Evolutionary conservation across 1,284 basidiomycete genomes (phyloP).

Genomic region (Grifola frondosa): DNA sequence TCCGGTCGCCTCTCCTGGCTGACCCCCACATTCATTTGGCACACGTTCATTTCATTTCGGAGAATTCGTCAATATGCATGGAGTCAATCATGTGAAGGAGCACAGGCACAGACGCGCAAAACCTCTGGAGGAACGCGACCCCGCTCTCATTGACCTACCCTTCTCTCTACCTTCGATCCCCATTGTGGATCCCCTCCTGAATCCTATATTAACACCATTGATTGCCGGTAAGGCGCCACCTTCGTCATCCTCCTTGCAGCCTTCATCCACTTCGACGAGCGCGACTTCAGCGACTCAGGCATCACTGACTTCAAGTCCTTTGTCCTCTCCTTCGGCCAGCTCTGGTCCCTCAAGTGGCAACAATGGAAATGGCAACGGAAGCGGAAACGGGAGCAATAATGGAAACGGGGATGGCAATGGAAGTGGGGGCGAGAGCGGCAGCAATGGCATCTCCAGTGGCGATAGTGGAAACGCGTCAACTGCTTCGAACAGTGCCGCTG

Average conservation of each 20-base stretch:
- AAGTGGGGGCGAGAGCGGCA: neutral
- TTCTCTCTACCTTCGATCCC: conserved; percentile 43
- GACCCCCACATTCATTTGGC: conserved; percentile 18
- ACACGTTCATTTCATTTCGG: conserved; percentile 11
- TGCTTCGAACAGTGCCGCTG: conserved; percentile 1
- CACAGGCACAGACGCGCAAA: conserved; percentile 15
- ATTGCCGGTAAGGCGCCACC: conserved; percentile 21
- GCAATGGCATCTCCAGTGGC: neutral
- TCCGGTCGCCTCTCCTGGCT: conserved; percentile 4
- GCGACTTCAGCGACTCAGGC: conserved; percentile 11
- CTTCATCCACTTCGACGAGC: conserved; percentile 8
- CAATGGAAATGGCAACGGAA: neutral
- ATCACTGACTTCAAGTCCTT: conserved; percentile 13
- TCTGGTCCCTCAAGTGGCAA: conserved; percentile 5
- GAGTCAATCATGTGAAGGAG: conserved; percentile 16
- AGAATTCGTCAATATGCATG: conserved; percentile 14
- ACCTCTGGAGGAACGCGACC: conserved; percentile 37
- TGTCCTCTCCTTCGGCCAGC: conserved; percentile 9
- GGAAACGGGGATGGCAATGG: conserved; percentile 1
- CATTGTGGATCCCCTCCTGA: conserved; percentile 38
- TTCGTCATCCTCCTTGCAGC: conserved; percentile 10
- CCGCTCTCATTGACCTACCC: conserved; percentile 41
- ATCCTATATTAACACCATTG: conserved; percentile 33
- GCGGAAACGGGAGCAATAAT: neutral
- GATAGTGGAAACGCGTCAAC: neutral